Conservation (phyloP, 2,329 filamentous ascomycete genomes). For the Fusarium longipes region DNA sequence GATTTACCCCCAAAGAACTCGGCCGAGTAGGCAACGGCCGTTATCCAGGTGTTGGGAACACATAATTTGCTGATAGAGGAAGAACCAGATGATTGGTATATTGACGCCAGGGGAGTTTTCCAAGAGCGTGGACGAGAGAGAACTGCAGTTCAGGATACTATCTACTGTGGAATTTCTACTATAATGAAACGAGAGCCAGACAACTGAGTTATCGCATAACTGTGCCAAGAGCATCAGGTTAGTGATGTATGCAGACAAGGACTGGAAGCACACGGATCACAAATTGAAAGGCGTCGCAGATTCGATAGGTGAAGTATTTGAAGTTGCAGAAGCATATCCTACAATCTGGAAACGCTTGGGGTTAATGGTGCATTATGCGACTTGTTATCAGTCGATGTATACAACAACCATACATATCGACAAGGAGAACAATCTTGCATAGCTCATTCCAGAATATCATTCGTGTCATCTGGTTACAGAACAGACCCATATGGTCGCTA, state of each 20-base stretch:
- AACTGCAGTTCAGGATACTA: slow-evolving; percentile 22
- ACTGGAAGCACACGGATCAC: neutral
- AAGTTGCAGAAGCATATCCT: neutral
- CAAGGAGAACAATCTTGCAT: neutral
- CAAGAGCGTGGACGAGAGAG: slow-evolving; percentile 27
- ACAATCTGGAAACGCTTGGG: neutral
- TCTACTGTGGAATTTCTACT: slow-evolving; percentile 15
- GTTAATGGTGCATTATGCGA: neutral
- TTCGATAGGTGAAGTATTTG: neutral
- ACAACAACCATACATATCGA: too few relatives aligned
- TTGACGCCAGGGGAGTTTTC: slow-evolving; percentile 39
- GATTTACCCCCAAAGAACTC: slow-evolving; percentile 21
- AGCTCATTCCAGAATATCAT: neutral
- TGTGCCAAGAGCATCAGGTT: too few relatives aligned
- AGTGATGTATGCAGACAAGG: neutral
- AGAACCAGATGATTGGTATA: slow-evolving; percentile 39
- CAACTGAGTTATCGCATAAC: neutral
- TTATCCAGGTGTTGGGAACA: slow-evolving; percentile 30
- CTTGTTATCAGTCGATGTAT: neutral
- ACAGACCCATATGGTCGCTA: neutral
- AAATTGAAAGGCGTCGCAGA: neutral
- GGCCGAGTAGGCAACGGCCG: slow-evolving; percentile 35
- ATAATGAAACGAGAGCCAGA: slow-evolving; percentile 6
- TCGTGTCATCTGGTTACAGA: neutral
- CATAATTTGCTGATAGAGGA: slow-evolving; percentile 31